Evolutionary conservation across 2,329 filamentous ascomycete genomes (phyloP).

Genomic region (Setomelanomma holmii): DNA sequence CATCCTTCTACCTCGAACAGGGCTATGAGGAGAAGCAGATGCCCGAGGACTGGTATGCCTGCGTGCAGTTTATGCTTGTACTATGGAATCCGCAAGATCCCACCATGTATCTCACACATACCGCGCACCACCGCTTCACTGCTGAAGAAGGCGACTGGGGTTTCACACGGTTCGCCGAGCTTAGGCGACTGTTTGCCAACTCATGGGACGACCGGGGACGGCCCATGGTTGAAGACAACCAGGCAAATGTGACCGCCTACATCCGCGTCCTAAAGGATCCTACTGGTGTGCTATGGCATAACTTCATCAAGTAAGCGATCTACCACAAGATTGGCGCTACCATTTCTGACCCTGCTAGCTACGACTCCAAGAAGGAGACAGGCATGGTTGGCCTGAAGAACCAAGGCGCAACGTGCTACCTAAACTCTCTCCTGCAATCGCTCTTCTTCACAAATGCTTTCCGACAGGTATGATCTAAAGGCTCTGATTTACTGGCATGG

Average conservation of each 20-base stretch:
- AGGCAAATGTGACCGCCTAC: conserved; percentile 82
- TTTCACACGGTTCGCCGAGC: conserved; percentile 94
- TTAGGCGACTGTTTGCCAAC: conserved; percentile 81
- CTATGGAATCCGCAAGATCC: conserved; percentile 95
- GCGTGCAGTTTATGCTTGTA: conserved; percentile 92
- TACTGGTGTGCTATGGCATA: conserved; percentile 89
- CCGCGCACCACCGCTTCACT: conserved; percentile 94
- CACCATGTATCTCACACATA: conserved; percentile 76
- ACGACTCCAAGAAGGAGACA: conserved; percentile 99
- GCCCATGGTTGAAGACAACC: conserved; percentile 78
- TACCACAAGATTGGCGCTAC: not conserved
- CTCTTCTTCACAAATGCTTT: conserved; percentile 76
- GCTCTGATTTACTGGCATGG: not conserved
- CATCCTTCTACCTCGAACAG: conserved; percentile 95
- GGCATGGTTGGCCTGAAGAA: conserved; percentile 97
- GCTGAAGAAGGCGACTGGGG: conserved; percentile 98
- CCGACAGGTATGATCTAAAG: conserved; percentile 70
- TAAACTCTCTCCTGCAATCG: conserved; percentile 58
- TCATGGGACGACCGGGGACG: conserved; percentile 74
- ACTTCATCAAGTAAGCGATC: conserved; percentile 73
- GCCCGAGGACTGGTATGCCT: conserved; percentile 94
- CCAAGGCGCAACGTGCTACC: conserved; percentile 76
- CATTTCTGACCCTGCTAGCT: conserved; percentile 51
- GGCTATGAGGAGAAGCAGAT: conserved; percentile 77
- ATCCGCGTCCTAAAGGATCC: conserved; percentile 84